Conservation (phyloP, 164 flowering plant species). For the Magnolia kwangsiensis region DNA sequence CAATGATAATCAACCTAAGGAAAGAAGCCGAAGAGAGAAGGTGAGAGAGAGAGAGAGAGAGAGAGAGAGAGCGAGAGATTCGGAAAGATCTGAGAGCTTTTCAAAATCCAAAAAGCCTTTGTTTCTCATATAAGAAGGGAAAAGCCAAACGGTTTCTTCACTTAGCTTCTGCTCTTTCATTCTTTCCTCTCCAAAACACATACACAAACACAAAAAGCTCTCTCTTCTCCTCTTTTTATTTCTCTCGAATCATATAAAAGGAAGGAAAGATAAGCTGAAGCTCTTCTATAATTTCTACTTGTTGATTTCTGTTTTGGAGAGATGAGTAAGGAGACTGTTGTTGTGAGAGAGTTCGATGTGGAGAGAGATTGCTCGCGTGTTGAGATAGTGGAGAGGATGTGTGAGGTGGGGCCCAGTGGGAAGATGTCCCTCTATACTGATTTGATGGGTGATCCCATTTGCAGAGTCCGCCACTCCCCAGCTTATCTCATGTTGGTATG, state of each 20-base stretch:
- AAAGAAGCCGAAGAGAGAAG: constrained; percentile 10
- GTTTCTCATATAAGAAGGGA: background rate
- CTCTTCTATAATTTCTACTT: background rate
- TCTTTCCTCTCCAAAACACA: background rate
- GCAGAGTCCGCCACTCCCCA: constrained; percentile 89
- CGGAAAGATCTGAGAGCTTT: background rate
- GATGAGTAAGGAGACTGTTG: constrained; percentile 18
- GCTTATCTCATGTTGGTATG: constrained; percentile 79
- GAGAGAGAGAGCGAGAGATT: background rate
- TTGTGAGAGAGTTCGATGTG: constrained; percentile 64
- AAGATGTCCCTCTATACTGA: constrained; percentile 80
- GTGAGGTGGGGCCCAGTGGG: constrained; percentile 84
- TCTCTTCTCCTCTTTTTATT: background rate
- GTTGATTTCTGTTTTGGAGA: background rate
- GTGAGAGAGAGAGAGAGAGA: background rate
- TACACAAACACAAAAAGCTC: background rate
- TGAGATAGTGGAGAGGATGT: constrained; percentile 68
- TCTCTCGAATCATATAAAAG: background rate
- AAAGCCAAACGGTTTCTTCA: background rate
- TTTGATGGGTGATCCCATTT: constrained; percentile 87
- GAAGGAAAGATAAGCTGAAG: background rate
- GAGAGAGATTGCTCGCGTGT: constrained; percentile 47
- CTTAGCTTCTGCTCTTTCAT: background rate
- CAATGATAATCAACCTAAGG: constrained; percentile 5
- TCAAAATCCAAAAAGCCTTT: background rate